Evolutionary conservation across 257 asterid species (phyloP).

Genomic region (Knoxia roxburghii): DNA sequence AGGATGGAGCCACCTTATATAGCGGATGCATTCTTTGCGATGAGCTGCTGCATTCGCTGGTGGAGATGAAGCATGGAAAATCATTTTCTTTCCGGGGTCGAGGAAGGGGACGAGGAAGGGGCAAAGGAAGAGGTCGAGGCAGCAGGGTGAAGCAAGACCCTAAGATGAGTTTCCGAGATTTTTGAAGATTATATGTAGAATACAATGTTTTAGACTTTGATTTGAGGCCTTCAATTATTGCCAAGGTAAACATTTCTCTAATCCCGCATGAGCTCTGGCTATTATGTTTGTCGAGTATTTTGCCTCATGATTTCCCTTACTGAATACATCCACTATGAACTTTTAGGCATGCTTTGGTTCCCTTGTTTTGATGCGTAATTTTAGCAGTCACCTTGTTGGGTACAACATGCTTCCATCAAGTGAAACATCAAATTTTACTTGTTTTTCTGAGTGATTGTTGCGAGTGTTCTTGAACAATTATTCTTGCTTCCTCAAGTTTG

Average conservation of each 20-base stretch:
- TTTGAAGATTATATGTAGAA: slow-evolving; percentile 24
- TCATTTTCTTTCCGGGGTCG: slow-evolving; percentile 40
- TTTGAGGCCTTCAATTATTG: too few species aligned
- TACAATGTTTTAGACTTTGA: background rate
- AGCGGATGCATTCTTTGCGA: slow-evolving; percentile 83
- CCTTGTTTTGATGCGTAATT: background rate
- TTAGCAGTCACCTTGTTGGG: background rate
- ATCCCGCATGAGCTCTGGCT: background rate
- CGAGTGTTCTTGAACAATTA: background rate
- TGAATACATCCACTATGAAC: background rate
- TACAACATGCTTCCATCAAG: background rate
- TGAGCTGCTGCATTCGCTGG: slow-evolving; percentile 71
- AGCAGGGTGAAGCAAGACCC: slow-evolving; percentile 59
- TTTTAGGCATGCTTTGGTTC: slow-evolving; percentile 2
- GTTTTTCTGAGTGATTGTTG: too few species aligned
- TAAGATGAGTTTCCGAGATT: slow-evolving; percentile 87
- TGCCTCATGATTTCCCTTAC: too few species aligned
- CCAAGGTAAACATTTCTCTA: background rate
- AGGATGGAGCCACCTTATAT: slow-evolving; percentile 67
- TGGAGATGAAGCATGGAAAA: slow-evolving; percentile 82
- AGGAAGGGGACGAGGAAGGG: slow-evolving; percentile 49
- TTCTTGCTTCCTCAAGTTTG: background rate
- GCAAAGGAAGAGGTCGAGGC: slow-evolving; percentile 65
- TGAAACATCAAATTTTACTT: background rate
- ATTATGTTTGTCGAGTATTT: background rate